A percentile compares a stretch with the other conserved stretches of the same genome.
Conservation (phyloP, 257 asterid genomes). For the Jacaranda copaia region DNA sequence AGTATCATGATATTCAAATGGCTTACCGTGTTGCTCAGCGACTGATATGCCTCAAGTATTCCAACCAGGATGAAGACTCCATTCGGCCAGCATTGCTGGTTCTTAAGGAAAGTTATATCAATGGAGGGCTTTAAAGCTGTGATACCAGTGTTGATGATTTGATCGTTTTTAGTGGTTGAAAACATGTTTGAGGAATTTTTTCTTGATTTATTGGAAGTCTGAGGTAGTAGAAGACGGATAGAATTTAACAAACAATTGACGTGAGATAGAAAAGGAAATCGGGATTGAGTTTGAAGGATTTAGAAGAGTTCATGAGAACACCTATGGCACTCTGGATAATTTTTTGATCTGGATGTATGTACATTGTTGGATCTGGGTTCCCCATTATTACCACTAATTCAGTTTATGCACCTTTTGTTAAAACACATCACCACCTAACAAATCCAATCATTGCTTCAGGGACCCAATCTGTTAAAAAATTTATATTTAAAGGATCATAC, state of each 20-base stretch:
- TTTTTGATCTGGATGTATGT: too few species aligned
- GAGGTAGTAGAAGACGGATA: background rate
- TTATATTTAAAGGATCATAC: too few species aligned
- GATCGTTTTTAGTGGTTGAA: background rate
- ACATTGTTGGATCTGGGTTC: too few species aligned
- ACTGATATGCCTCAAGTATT: constrained; percentile 82
- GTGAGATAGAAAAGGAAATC: background rate
- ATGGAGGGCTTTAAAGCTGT: constrained; percentile 50
- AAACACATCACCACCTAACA: too few species aligned
- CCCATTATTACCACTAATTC: too few species aligned
- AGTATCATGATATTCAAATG: constrained; percentile 67
- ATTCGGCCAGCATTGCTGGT: constrained; percentile 73
- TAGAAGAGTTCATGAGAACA: too few species aligned
- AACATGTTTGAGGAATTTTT: background rate
- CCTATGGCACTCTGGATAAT: too few species aligned
- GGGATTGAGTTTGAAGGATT: too few species aligned
- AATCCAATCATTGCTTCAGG: too few species aligned
- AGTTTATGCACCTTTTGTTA: too few species aligned
- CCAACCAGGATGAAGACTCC: constrained; percentile 84
- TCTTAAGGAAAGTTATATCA: constrained; percentile 68
- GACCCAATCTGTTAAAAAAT: too few species aligned
- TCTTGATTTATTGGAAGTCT: background rate
- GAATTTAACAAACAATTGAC: background rate
- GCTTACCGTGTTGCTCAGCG: constrained; percentile 78
- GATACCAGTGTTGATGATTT: background rate